Evolutionary conservation across 306 rosid species (phyloP).

Genomic region (Astragalus glycyphyllos): DNA sequence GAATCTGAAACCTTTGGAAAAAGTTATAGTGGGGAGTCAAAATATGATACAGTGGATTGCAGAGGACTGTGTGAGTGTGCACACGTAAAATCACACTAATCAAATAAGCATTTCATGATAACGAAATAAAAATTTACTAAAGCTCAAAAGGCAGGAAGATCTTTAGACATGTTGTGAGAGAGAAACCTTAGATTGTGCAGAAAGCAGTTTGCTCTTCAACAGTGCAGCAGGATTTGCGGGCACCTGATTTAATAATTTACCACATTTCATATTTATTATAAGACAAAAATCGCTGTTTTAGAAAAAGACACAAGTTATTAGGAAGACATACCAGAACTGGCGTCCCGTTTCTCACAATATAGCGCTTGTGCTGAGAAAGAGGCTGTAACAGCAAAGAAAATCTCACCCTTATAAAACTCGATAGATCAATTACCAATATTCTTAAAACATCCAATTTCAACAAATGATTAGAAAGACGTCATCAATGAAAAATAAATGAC

Average conservation of each 20-base stretch:
- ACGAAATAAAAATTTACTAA: slow-evolving; percentile 14
- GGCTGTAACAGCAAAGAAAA: slow-evolving; percentile 65
- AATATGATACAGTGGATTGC: not conserved
- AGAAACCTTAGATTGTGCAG: slow-evolving; percentile 85
- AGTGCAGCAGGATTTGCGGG: slow-evolving; percentile 80
- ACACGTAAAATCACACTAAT: not conserved
- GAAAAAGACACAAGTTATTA: slow-evolving; percentile 24
- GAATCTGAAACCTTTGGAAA: slow-evolving; percentile 10
- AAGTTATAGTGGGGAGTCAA: slow-evolving; percentile 16
- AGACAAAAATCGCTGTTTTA: slow-evolving; percentile 31
- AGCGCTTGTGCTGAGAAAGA: slow-evolving; percentile 85
- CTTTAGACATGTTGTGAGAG: slow-evolving; percentile 28
- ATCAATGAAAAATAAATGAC: slow-evolving; percentile 14
- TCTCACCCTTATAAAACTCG: slow-evolving; percentile 29
- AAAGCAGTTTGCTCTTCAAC: slow-evolving; percentile 76
- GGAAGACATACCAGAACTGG: slow-evolving; percentile 77
- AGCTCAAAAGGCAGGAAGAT: slow-evolving; percentile 28
- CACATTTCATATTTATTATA: slow-evolving; percentile 23
- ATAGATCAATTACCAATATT: slow-evolving; percentile 30
- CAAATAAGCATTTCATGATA: slow-evolving; percentile 34
- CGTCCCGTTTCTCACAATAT: slow-evolving; percentile 80
- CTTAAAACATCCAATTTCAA: slow-evolving; percentile 20
- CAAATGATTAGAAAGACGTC: slow-evolving; percentile 24
- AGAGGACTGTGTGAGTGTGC: not conserved
- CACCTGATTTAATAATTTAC: slow-evolving; percentile 55